A percentile compares a stretch with the other conserved stretches of the same genome.
Conservation (phyloP, 345 rosid species). For the Toxicodendron radicans region DNA sequence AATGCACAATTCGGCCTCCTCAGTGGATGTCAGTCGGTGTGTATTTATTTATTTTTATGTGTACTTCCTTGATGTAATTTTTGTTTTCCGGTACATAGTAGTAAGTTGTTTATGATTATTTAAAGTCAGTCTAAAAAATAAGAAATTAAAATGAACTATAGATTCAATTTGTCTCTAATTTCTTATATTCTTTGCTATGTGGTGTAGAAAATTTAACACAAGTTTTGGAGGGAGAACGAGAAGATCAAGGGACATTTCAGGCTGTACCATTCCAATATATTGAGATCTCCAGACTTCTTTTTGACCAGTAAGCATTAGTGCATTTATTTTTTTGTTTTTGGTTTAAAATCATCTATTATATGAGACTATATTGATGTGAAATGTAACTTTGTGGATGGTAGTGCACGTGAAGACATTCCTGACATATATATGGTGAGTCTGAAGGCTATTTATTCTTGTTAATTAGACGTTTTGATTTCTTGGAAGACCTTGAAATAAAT, state of each 20-base stretch:
- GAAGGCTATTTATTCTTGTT: slow-evolving; percentile 16
- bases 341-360: too few species aligned
- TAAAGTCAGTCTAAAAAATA: neutral
- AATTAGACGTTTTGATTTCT: slow-evolving; percentile 9
- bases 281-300: slow-evolving; percentile 84
- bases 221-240: slow-evolving; percentile 85
- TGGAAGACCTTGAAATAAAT: neutral
- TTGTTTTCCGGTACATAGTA: neutral
- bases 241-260: slow-evolving; percentile 79
- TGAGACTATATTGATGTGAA: slow-evolving; percentile 11
- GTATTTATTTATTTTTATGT: neutral
- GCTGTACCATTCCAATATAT: slow-evolving; percentile 78
- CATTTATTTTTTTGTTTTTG: neutral
- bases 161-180: neutral
- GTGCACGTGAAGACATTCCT: slow-evolving; percentile 92
- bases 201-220: slow-evolving; percentile 64
- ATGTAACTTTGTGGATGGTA: slow-evolving; percentile 33
- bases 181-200: slow-evolving; percentile 6
- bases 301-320: slow-evolving; percentile 65
- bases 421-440: slow-evolving; percentile 76
- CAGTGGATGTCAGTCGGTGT: slow-evolving; percentile 87
- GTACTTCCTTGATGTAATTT: neutral
- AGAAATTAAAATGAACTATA: neutral
- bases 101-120: neutral
- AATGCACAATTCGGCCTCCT: slow-evolving; percentile 73